A percentile compares a stretch with the other conserved stretches of the same genome.
phyloP scores from a whole-genome alignment of 2,329 filamentous ascomycete genomes.

The Fusarium palustre region DNA sequence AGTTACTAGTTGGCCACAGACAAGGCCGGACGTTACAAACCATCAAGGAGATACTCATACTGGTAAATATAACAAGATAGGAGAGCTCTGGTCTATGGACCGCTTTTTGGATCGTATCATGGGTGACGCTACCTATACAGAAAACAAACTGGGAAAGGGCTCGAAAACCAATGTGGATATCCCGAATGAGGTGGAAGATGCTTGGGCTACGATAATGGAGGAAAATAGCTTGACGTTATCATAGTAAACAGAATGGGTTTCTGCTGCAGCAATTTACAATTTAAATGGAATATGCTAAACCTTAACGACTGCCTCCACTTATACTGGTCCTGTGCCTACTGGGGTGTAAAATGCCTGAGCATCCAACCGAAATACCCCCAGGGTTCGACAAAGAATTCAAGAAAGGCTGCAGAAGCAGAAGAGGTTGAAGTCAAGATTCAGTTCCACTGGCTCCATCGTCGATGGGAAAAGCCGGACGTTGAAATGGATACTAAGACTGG shows the following conservation, averaged over 20 bases:
- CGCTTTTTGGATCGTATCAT: constrained; percentile 19
- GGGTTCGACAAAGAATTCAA: too few species aligned
- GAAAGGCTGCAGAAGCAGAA: too few species aligned
- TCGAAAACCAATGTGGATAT: not conserved
- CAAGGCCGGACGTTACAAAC: fast-evolving
- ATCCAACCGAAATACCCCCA: too few species aligned
- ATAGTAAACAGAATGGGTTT: not conserved
- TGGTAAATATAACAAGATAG: fast-evolving
- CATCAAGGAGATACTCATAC: fast-evolving
- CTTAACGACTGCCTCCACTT: too few species aligned
- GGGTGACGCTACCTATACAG: fast-evolving
- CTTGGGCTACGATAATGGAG: constrained; percentile 21
- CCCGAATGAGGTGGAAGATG: constrained; percentile 26
- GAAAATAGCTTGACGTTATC: not conserved
- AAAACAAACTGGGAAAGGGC: fast-evolving
- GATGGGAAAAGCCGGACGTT: too few species aligned
- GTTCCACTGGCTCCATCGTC: too few species aligned
- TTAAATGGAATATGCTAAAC: too few species aligned
- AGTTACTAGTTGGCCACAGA: not conserved
- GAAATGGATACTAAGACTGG: too few species aligned
- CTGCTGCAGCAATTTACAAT: too few species aligned
- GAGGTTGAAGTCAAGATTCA: too few species aligned
- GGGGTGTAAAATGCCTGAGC: too few species aligned
- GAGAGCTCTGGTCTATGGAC: constrained; percentile 27
- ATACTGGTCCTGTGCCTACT: too few species aligned